phyloP scores from a whole-genome alignment of 1,139 yeast genomes.

The Saccharomyces pastorianus region DNA sequence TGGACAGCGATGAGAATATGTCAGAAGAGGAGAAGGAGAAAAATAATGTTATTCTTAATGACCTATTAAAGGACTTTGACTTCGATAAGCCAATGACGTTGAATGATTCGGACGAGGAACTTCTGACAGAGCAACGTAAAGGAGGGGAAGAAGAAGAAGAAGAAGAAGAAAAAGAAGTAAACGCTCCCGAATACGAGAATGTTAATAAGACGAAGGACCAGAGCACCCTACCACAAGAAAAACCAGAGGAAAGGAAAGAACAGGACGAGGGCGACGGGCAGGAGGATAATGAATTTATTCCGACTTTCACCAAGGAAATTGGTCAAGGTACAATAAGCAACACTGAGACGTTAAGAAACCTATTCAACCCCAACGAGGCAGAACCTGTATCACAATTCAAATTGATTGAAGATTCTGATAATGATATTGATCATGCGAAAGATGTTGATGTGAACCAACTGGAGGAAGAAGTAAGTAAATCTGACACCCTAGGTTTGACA shows the following conservation, averaged over 20 bases:
- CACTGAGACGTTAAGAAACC: conserved; percentile 54
- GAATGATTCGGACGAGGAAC: conserved; percentile 34
- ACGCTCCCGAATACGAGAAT: conserved; percentile 5
- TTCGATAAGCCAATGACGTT: conserved; percentile 55
- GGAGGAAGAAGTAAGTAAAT: conserved; percentile 9
- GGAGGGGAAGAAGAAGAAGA: too few species aligned
- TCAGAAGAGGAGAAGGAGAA: conserved; percentile 32
- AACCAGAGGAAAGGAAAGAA: conserved; percentile 12
- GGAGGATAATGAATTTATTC: conserved; percentile 44
- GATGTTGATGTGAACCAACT: conserved; percentile 6
- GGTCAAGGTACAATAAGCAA: conserved; percentile 32
- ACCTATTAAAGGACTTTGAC: conserved; percentile 45
- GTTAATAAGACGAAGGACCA: neutral
- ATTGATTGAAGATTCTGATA: conserved; percentile 32
- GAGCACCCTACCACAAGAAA: conserved; percentile 3
- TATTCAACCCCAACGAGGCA: conserved; percentile 44
- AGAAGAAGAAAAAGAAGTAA: conserved; percentile 13
- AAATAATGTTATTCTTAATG: conserved; percentile 44
- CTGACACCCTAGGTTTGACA: conserved; percentile 5
- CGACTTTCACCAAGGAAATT: conserved; percentile 34
- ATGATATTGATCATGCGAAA: conserved; percentile 34
- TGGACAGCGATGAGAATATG: conserved; percentile 23
- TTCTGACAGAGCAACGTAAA: conserved; percentile 12
- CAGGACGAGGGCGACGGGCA: conserved; percentile 17
- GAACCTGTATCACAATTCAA: conserved; percentile 20